Evolutionary conservation across 495 filamentous ascomycete genomes (phyloP).

Genomic region (Hypoxylon trugodes): DNA sequence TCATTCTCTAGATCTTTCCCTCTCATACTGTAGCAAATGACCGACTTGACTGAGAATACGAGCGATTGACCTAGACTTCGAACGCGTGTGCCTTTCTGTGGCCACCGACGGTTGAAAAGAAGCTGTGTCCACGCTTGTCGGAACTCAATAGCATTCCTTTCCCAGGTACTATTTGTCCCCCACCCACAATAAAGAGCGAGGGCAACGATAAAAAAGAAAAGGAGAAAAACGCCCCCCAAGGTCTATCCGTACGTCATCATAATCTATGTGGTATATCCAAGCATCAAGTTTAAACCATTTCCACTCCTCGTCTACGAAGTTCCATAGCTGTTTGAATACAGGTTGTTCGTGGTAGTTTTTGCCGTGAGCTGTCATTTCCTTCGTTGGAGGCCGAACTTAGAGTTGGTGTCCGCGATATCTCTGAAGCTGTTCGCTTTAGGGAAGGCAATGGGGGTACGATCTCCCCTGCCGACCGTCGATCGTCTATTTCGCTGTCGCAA

Average conservation of each 20-base stretch:
- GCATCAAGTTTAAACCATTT: constrained; percentile 41
- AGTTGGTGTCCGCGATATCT: constrained; percentile 58
- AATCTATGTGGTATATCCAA: constrained; percentile 40
- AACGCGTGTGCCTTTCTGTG: constrained; percentile 3
- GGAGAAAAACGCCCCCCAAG: constrained; percentile 12
- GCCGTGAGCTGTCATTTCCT: constrained; percentile 41
- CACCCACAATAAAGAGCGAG: background rate
- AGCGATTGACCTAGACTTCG: background rate
- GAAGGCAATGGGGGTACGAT: constrained; percentile 52
- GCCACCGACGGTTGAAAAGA: background rate
- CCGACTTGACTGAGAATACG: background rate
- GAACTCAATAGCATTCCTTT: constrained; percentile 11
- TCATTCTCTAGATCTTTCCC: constrained; percentile 3
- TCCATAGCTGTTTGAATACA: constrained; percentile 41
- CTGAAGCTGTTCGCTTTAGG: constrained; percentile 57
- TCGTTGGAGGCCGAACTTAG: constrained; percentile 47
- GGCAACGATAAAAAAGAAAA: background rate
- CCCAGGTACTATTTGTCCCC: constrained; percentile 20
- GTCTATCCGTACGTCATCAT: constrained; percentile 32
- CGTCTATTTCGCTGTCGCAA: constrained; percentile 47
- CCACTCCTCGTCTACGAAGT: constrained; percentile 43
- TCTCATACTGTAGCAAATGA: background rate
- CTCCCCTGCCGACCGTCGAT: constrained; percentile 58
- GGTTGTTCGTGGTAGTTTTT: constrained; percentile 42
- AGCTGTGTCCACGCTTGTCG: constrained; percentile 3